Base-by-base conservation (phyloP, 768 basidiomycete species). In the Pilatotrama ljubarskyi region DNA sequence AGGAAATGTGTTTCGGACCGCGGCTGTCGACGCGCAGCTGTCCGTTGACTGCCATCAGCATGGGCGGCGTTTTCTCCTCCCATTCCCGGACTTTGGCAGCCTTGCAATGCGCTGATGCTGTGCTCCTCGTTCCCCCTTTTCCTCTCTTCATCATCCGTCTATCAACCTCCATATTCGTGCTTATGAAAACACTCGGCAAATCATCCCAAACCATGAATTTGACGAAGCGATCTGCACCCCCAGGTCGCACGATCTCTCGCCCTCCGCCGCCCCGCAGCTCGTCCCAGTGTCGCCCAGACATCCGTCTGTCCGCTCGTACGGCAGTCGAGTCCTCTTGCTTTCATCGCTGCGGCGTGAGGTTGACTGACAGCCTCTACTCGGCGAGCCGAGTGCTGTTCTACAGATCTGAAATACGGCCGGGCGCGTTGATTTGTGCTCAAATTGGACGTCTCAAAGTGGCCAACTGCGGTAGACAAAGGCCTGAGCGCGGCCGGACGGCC, bases 31-130 rank as follows among this genome's bases (percentile, higher is more conserved):
- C 36, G 55, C 51, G 50, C 44, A 40, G 44, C 26, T 22, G 26
- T 17, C 14, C 18, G 25, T 50, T 32, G 55, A 29, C 51, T 62
- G 61, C 55, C 61, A 62, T 62, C 61, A 62, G 35, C 61, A 32
- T 55, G 56, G 52, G 61, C 61, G 61, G 56, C 56, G 61, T 56
- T 46, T 37, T 46, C 29, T 22, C 20, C 60, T 24, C 26, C 18
- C 40, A 24, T 55, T 36, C 36, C 51, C 55, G 55, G 55, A 38
- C 47, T 57, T 50, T 32, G 29, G 29, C 29, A 32, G 29, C 29
- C 10, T 32, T 38, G 55, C 38, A 24, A 42, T 42, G 55, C 29
- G 26, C 47, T 57, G 55, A 57, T 58, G 55, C 61, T 62, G 61
- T 62, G 55, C 38, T 42, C 44, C 15, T 20, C 55, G 15, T 38